Evolutionary conservation across 2,329 filamentous ascomycete species (phyloP).

Genomic region (Aspergillus oerlinghausenensis): DNA sequence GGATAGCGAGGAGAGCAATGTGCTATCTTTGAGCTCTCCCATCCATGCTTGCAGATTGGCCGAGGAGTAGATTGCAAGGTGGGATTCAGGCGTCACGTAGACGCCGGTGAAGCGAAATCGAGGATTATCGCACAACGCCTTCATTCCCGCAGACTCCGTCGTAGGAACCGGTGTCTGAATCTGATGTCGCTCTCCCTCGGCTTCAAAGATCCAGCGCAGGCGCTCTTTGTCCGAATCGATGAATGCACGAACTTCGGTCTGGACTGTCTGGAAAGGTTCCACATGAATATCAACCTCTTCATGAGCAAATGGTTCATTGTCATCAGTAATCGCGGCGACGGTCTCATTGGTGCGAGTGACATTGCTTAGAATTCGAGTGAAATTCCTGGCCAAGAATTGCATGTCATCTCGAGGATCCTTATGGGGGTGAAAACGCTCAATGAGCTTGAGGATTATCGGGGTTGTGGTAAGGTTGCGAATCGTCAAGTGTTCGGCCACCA

Average conservation of each 20-base stretch:
- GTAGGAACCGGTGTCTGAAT: conserved; percentile 66
- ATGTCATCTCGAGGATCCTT: conserved; percentile 36
- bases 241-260: conserved; percentile 58
- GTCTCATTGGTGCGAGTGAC: conserved; percentile 40
- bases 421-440: conserved; percentile 67
- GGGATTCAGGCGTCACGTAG: conserved; percentile 54
- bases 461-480: conserved; percentile 78
- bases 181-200: conserved; percentile 60
- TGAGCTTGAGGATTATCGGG: conserved; percentile 64
- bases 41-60: conserved; percentile 74
- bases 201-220: conserved; percentile 69
- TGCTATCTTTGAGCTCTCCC: conserved; percentile 65
- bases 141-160: conserved; percentile 57
- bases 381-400: conserved; percentile 44
- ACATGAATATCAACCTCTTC: conserved; percentile 61
- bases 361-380: conserved; percentile 42
- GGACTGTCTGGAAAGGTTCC: conserved; percentile 62
- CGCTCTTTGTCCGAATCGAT: conserved; percentile 58
- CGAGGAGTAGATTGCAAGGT: conserved; percentile 64
- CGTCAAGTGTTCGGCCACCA: conserved; percentile 51
- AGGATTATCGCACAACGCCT: conserved; percentile 49
- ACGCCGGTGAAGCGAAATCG: conserved; percentile 60
- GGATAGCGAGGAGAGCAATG: conserved; percentile 72
- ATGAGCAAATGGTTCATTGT: conserved; percentile 57
- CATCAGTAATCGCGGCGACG: conserved; percentile 42